These are phyloP conservation scores for Debaryomyces castellii DNA, from an alignment of 805 yeast species.

Conservation along the genomic window DNA sequence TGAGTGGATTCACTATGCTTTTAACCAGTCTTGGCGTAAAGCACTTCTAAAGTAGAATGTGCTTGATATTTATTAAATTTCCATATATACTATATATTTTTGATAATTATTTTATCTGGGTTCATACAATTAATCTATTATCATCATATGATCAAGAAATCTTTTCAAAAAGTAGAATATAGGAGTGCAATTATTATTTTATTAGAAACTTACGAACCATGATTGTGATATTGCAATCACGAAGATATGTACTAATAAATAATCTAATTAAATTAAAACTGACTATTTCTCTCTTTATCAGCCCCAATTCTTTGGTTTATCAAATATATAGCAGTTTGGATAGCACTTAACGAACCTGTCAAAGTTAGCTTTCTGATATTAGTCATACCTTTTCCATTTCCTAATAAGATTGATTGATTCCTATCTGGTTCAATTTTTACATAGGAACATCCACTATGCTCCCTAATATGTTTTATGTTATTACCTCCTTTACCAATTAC, in stretches of 20 bases:
- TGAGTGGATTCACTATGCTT: conserved; percentile 79
- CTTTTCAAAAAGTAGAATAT: neutral
- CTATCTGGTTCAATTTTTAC: conserved; percentile 67
- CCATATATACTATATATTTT: neutral
- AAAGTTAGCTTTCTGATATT: conserved; percentile 59
- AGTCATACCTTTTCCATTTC: conserved; percentile 43
- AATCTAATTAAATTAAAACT: neutral
- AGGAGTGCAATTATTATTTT: neutral
- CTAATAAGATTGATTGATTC: conserved; percentile 48
- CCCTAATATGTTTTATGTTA: conserved; percentile 74
- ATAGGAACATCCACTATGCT: conserved; percentile 67
- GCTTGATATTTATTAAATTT: neutral
- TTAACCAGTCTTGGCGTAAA: conserved; percentile 59
- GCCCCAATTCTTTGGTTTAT: conserved; percentile 70
- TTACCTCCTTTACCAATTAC: conserved; percentile 87
- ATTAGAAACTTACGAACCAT: neutral
- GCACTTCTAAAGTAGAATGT: conserved; percentile 16
- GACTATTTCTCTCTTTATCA: conserved; percentile 52
- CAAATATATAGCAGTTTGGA: conserved; percentile 69
- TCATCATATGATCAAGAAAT: neutral
- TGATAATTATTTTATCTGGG: neutral
- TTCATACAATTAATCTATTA: neutral
- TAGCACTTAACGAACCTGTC: conserved; percentile 64
- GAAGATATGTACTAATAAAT: neutral
- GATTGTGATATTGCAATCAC: neutral